A percentile compares a stretch with the other conserved stretches of the same genome.
These are phyloP conservation scores for Volvariella surrecta DNA, from an alignment of 1,284 basidiomycete species.

Conservation along the genomic window DNA sequence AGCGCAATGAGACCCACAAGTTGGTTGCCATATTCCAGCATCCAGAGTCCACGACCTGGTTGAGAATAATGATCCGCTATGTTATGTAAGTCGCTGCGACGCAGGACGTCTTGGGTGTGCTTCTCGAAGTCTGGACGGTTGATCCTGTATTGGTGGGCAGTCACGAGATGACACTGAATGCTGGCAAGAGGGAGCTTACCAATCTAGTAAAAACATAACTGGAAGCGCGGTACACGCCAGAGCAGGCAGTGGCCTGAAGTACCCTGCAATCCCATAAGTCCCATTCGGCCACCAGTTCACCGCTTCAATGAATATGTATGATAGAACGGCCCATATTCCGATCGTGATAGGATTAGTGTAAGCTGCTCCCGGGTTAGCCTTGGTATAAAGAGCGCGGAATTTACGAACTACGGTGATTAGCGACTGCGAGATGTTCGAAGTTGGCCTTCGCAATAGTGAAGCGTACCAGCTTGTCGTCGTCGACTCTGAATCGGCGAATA, in stretches of 20 bases:
- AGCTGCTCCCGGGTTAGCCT: slow-evolving; percentile 29
- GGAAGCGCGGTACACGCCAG: slow-evolving; percentile 59
- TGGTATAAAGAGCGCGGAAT: background rate
- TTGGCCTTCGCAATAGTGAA: slow-evolving; percentile 62
- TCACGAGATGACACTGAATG: background rate
- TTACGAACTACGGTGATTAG: slow-evolving; percentile 53
- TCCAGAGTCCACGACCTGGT: slow-evolving; percentile 52
- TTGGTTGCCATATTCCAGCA: slow-evolving; percentile 52
- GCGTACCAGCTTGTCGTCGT: slow-evolving; percentile 50
- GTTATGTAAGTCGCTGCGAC: slow-evolving; percentile 47
- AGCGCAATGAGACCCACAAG: slow-evolving; percentile 65
- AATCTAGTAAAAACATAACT: slow-evolving; percentile 61
- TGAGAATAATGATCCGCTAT: slow-evolving; percentile 50
- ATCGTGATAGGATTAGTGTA: slow-evolving; percentile 53
- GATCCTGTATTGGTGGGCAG: slow-evolving; percentile 32
- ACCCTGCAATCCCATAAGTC: slow-evolving; percentile 35
- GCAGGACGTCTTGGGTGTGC: slow-evolving; percentile 43
- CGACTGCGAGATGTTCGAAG: slow-evolving; percentile 64
- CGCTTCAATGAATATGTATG: slow-evolving; percentile 46
- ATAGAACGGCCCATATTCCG: slow-evolving; percentile 49
- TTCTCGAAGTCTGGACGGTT: slow-evolving; percentile 66
- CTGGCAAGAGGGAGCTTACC: slow-evolving; percentile 32
- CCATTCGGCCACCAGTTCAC: slow-evolving; percentile 59
- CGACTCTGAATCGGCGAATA: slow-evolving; percentile 43
- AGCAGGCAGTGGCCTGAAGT: slow-evolving; percentile 53